Evolutionary conservation across 108 stramenopile genomes (phyloP).

Genomic region (Cylindrotheca fusiformis): DNA sequence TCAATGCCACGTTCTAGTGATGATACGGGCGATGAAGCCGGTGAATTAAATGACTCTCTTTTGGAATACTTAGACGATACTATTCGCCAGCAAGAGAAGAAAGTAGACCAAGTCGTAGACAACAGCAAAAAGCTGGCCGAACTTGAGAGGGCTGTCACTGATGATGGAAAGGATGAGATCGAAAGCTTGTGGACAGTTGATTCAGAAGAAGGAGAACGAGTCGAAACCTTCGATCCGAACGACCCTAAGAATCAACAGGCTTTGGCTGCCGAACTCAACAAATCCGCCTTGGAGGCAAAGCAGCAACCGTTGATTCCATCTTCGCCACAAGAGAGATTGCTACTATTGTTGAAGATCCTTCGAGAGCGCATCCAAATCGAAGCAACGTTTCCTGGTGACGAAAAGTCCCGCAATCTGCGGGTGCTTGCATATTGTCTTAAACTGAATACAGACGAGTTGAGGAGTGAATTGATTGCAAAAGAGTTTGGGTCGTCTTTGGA

Average conservation of each 20-base stretch:
- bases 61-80: slow-evolving; percentile 76
- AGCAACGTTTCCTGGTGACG: slow-evolving; percentile 76
- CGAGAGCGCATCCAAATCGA: slow-evolving; percentile 80
- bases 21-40: slow-evolving; percentile 51
- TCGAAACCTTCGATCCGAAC: slow-evolving; percentile 82
- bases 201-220: slow-evolving; percentile 59
- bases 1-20: slow-evolving; percentile 67
- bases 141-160: slow-evolving; percentile 4
- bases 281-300: slow-evolving; percentile 12
- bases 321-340: slow-evolving; percentile 64
- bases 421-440: slow-evolving; percentile 76
- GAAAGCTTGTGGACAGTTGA: slow-evolving; percentile 68
- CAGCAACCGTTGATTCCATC: slow-evolving; percentile 23
- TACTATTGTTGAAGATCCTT: slow-evolving; percentile 69
- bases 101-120: slow-evolving; percentile 46
- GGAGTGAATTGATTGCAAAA: slow-evolving; percentile 61
- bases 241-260: slow-evolving; percentile 49
- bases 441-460: slow-evolving; percentile 44
- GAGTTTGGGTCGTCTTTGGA: slow-evolving; percentile 75
- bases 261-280: slow-evolving; percentile 57
- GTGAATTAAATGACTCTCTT: slow-evolving; percentile 77
- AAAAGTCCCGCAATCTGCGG: slow-evolving; percentile 67
- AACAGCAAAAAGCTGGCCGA: slow-evolving; percentile 16
- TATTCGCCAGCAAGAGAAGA: slow-evolving; percentile 76
- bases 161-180: slow-evolving; percentile 32